Evolutionary conservation across 1,284 basidiomycete species (phyloP).

Genomic region (Rhodotorula mucilaginosa): DNA sequence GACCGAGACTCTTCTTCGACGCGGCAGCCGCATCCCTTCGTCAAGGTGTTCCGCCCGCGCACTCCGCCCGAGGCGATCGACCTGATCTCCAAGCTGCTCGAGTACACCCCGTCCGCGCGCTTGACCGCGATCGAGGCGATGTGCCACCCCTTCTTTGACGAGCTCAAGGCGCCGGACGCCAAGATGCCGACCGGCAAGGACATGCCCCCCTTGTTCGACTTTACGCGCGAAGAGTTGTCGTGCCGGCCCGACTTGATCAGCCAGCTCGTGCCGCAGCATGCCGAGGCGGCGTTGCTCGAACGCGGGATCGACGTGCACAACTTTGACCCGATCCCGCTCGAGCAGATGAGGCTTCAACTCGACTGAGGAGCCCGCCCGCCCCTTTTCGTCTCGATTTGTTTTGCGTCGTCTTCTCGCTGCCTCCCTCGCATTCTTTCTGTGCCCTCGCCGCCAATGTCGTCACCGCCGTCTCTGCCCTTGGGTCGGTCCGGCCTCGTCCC

Average conservation of each 20-base stretch:
- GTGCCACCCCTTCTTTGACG: conserved; percentile 97
- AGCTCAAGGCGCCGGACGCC: conserved; percentile 81
- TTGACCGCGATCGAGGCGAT: conserved; percentile 82
- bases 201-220: conserved; percentile 91
- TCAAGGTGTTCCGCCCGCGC: conserved; percentile 93
- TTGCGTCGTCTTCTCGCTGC: background rate
- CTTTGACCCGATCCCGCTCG: conserved; percentile 50
- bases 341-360: conserved; percentile 47
- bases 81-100: conserved; percentile 87
- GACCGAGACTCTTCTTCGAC: background rate
- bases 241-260: conserved; percentile 91
- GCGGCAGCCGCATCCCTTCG: conserved; percentile 47
- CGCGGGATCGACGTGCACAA: conserved; percentile 80
- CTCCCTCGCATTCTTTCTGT: background rate
- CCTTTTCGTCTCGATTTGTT: no score
- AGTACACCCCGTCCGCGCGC: conserved; percentile 93
- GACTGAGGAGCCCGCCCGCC: conserved; percentile 37
- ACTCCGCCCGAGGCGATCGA: conserved; percentile 95
- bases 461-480: background rate
- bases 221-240: conserved; percentile 93
- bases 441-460: background rate
- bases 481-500: background rate
- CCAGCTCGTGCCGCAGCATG: conserved; percentile 83
- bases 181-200: conserved; percentile 96
- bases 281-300: conserved; percentile 79